phyloP scores from a whole-genome alignment of 2,329 filamentous ascomycete species.

The Colletotrichum trifolii region DNA sequence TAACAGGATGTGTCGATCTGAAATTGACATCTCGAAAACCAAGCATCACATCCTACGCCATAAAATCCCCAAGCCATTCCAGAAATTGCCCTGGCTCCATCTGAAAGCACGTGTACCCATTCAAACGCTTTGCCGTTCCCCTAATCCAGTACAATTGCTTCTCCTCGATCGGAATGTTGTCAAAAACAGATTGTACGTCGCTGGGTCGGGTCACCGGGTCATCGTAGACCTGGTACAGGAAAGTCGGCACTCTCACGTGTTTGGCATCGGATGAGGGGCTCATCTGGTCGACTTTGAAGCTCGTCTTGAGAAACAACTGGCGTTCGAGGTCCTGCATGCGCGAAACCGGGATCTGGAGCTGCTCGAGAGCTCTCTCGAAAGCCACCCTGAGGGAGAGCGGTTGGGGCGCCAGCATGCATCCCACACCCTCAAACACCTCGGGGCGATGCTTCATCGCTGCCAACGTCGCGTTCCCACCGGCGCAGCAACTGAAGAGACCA shows the following conservation, averaged over 20 bases:
- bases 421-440: slow-evolving; percentile 17
- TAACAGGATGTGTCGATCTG: too few relatives aligned
- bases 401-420: slow-evolving; percentile 12
- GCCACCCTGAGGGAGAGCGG: background rate
- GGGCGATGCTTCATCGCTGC: slow-evolving; percentile 17
- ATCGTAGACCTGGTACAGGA: slow-evolving; percentile 25
- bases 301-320: background rate
- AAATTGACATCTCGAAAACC: background rate
- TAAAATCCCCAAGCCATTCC: slow-evolving; percentile 16
- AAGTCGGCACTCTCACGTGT: slow-evolving; percentile 22
- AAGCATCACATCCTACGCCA: background rate
- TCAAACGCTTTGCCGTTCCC: slow-evolving; percentile 13
- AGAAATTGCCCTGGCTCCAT: slow-evolving; percentile 4
- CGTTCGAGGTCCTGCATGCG: slow-evolving; percentile 17
- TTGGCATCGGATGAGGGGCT: slow-evolving; percentile 17
- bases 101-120: slow-evolving; percentile 29
- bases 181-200: slow-evolving; percentile 23
- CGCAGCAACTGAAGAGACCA: slow-evolving; percentile 22
- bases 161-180: slow-evolving; percentile 8
- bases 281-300: slow-evolving; percentile 2
- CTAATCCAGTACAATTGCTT: slow-evolving; percentile 23
- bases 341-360: background rate
- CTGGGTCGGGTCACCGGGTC: slow-evolving; percentile 11
- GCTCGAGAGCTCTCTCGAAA: background rate
- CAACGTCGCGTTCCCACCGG: slow-evolving; percentile 23